Evolutionary conservation across 208 protist species (phyloP), one percentile per base, ranked within the genome.

Genomic region (Vickermania spadyakhi): DNA sequence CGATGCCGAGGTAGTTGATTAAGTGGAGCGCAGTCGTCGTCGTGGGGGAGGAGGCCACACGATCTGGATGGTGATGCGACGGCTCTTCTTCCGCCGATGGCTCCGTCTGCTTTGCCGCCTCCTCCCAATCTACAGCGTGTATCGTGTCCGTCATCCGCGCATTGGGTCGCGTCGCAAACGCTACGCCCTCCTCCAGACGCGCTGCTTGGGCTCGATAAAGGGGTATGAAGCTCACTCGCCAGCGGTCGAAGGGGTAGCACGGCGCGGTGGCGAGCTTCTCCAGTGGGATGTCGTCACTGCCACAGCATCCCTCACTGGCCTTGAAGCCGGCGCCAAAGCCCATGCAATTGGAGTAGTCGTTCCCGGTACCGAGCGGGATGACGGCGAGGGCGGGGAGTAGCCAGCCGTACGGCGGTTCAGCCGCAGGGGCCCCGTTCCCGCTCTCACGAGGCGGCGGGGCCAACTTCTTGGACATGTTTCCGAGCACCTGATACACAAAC

Each of bases 1-100:
- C 86, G 22, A 94, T 59, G 36, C 81, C 73, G 50, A 94, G 60
- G 70, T 94, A 94, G 72, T 94, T 94, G 54, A 85, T 91, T 54
- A 91, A 68, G 31, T 53, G 54, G 56, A 75, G 70, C 18, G 56
- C 64, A 18, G 36, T 45, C 36, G 36, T 7, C 11, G 18, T 45
- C 11, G 36, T 18, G 36, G 36, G 36, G 36, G 36, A 45, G 36
- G 36, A 45, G 36, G 36, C 7, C 36, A 45, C 27, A 65, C 36
- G 14, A 42, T 62, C 42, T 21, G 55, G 18, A 41, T 56, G 7
- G 60, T 51, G 21, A n/a, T 29, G 23, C 30, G 31, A 21, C 52
- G 70, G 54, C 22, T 78, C 56, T 28, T 11, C 52, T 28, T 70
- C 70, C n/a, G n/a, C n/a, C n/a, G n/a, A n/a, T n/a, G n/a, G n/a